Base-by-base conservation (phyloP, 2,329 filamentous ascomycete genomes). In the Neofusicoccum parvum region DNA sequence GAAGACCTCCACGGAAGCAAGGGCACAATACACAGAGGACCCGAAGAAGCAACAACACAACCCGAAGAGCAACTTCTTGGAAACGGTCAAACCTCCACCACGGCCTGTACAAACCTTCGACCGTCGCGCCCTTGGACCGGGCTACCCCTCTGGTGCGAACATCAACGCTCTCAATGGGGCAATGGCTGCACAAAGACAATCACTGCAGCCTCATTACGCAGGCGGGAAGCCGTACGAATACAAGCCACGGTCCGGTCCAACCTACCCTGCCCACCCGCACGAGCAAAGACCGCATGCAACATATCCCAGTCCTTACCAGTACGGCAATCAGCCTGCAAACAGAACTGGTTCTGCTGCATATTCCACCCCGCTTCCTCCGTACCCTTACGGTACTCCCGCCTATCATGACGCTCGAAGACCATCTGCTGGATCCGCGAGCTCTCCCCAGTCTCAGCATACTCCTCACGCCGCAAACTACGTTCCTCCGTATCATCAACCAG, bases 1-100 rank as follows among this genome's bases (percentile, higher is more conserved):
- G 37, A 88, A 88, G 75, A 87, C 86, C 20, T 98, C 94, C 23
- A 97, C 94, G 6, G 94, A 98, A 73, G 91, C 92, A 63, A 93
- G 90, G 76, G 90, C 93, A 32, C 92, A 96, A 75, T 99, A 95
- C 79, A 96, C 94, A 4, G 91, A 95, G 72, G 88, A 96, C 78
- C 87, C 85, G 49, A 80, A 78, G 66, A 82, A 81, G 66, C 83
- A 79, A n/a, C 80, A 81, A 51, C 85, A 92, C 76, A 92, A 92
- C 67, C 80, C 84, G 2, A 89, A 86, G 78, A 88, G 88, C 69
- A 91, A 90, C 74, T 94, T 90, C 76, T 77, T 93, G 74, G 89
- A 92, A 51, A 88, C 89, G 2, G 81, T 92, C 62, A 79, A 78
- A 65, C 77, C 79, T 41, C 74, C 78, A 6, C 70, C 71, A 56